Percentiles rank a stretch among this genome's conserved stretches.
phyloP scores from a whole-genome alignment of 2,329 filamentous ascomycete species.

The Laburnicola sp. region DNA sequence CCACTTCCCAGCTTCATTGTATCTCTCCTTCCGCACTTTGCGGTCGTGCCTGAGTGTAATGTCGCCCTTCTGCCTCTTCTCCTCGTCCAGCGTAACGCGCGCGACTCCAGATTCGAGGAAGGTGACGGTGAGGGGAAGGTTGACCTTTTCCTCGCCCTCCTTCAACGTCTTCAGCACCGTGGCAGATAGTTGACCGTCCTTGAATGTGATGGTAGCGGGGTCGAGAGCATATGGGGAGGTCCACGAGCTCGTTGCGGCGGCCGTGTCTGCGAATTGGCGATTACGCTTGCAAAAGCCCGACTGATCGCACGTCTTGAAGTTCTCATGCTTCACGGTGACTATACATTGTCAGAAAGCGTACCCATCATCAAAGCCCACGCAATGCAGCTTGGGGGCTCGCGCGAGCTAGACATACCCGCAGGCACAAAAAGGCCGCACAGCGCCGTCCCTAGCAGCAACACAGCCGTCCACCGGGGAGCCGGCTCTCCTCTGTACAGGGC shows the following conservation, averaged over 20 bases:
- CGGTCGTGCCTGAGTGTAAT: conserved; percentile 87
- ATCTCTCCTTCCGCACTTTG: conserved; percentile 83
- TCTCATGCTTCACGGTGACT: conserved; percentile 90
- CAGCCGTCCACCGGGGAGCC: conserved; percentile 63
- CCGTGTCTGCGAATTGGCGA: conserved; percentile 82
- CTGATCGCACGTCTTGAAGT: conserved; percentile 96
- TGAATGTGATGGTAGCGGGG: conserved; percentile 71
- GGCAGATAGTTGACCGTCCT: conserved; percentile 77
- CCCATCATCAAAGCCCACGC: background rate
- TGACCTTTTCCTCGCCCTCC: conserved; percentile 67
- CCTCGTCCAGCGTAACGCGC: conserved; percentile 87
- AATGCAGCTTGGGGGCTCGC: conserved; percentile 3
- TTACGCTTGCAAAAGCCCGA: conserved; percentile 98
- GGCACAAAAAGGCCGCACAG: conserved; percentile 42
- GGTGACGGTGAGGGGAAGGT: conserved; percentile 79
- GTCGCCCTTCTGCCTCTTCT: conserved; percentile 83
- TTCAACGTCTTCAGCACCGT: conserved; percentile 79
- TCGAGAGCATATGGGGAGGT: conserved; percentile 78
- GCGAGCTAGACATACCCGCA: conserved; percentile 39
- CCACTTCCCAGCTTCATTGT: conserved; percentile 89
- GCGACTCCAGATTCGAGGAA: conserved; percentile 90
- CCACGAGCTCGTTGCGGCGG: conserved; percentile 69
- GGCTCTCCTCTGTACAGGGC: conserved; percentile 44
- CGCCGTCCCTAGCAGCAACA: conserved; percentile 38
- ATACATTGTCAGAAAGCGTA: conserved; percentile 9